Percentiles rank a stretch among this genome's conserved stretches.
These are phyloP conservation scores for Quillaja saponaria DNA, from an alignment of 306 rosid genomes.

Conservation along the genomic window DNA sequence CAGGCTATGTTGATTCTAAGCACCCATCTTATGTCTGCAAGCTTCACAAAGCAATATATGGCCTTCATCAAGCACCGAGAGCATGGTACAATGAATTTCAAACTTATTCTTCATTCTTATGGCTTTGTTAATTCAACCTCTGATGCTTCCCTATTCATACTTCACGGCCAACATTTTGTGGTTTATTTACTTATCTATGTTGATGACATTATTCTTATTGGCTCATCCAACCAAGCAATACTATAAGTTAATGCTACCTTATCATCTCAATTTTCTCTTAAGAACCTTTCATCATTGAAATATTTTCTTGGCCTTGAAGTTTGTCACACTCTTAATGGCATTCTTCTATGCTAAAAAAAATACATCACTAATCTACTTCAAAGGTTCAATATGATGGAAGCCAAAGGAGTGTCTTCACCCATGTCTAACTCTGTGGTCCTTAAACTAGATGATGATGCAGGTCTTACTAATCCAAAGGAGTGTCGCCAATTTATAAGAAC, in stretches of 20 bases:
- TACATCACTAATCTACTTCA: neutral
- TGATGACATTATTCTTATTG: neutral
- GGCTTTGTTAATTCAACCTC: no score
- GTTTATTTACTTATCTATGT: no score
- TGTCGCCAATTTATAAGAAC: neutral
- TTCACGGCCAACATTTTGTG: no score
- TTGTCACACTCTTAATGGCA: accelerated
- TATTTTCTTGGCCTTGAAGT: conserved; percentile 11
- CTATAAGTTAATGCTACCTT: neutral
- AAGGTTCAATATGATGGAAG: neutral
- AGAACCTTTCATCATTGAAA: neutral
- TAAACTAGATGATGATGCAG: no score
- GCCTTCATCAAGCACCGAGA: neutral
- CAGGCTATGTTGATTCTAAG: neutral
- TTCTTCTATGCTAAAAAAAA: neutral
- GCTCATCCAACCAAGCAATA: neutral
- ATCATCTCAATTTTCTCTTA: neutral
- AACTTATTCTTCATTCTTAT: neutral
- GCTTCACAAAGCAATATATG: neutral
- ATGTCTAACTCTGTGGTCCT: neutral
- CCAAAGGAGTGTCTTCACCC: neutral
- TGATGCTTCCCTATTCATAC: no score
- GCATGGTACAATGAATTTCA: neutral
- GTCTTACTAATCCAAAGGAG: neutral
- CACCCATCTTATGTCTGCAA: neutral